phyloP scores from a whole-genome alignment of 805 yeast species.

The Maudiozyma barnettii region DNA sequence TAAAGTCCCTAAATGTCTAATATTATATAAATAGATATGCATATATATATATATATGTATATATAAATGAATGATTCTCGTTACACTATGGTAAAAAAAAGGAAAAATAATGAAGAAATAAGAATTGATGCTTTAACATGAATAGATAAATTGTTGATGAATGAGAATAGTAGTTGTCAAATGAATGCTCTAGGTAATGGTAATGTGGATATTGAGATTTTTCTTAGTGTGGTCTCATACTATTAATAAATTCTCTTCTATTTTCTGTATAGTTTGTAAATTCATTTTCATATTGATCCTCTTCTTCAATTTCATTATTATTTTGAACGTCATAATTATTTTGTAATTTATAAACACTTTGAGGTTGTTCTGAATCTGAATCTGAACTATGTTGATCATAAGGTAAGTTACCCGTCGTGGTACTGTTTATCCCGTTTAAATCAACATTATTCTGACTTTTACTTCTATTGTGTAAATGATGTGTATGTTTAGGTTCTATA shows the following conservation, averaged over 20 bases:
- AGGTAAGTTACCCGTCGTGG: not conserved
- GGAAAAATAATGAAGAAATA: not conserved
- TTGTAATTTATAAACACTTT: slow-evolving; percentile 2
- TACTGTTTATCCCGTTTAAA: not conserved
- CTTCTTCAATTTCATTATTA: slow-evolving; percentile 31
- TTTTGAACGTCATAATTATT: slow-evolving; percentile 6
- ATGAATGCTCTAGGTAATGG: too few relatives aligned
- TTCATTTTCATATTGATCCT: slow-evolving; percentile 38
- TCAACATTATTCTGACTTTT: slow-evolving; percentile 1
- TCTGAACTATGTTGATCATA: not conserved
- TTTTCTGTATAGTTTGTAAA: slow-evolving; percentile 38
- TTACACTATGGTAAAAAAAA: not conserved
- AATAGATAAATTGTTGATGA: not conserved
- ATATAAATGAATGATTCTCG: not conserved
- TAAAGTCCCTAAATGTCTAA: not conserved
- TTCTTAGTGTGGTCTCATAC: slow-evolving; percentile 31
- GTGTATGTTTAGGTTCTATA: not conserved
- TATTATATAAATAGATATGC: not conserved
- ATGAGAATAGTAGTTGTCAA: too few relatives aligned
- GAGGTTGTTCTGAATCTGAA: not conserved
- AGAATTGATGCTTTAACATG: not conserved
- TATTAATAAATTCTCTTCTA: slow-evolving; percentile 34
- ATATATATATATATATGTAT: not conserved
- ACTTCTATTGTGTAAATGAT: slow-evolving; percentile 1
- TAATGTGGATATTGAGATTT: not conserved